These are phyloP conservation scores for Ganoderma multipileum DNA, from an alignment of 1,284 basidiomycete species.

Conservation along the genomic window DNA sequence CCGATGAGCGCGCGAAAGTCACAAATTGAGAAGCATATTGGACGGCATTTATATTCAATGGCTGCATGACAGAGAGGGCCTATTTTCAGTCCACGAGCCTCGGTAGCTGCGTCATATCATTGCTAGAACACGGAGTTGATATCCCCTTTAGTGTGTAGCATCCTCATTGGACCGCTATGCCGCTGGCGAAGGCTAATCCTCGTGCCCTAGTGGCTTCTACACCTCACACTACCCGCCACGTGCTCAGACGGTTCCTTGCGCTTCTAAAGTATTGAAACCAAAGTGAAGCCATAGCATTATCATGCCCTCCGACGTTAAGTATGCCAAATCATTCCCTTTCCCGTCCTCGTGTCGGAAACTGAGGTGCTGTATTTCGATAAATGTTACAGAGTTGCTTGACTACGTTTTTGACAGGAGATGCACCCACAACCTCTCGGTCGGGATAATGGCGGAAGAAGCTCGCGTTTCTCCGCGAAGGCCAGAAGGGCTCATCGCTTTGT, in stretches of 20 bases:
- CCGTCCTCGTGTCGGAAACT: neutral
- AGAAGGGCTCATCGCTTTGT: neutral
- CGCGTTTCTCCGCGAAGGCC: conserved; percentile 2
- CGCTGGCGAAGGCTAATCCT: neutral
- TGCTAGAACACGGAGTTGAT: neutral
- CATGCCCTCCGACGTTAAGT: neutral
- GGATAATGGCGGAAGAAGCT: conserved; percentile 15
- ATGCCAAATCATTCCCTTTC: neutral
- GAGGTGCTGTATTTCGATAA: neutral
- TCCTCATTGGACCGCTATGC: neutral
- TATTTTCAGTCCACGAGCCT: neutral
- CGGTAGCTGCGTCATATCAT: neutral
- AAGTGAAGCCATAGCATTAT: neutral
- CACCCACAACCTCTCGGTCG: neutral
- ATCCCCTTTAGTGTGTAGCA: neutral
- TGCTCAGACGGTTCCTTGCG: neutral
- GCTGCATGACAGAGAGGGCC: neutral
- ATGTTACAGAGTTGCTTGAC: neutral
- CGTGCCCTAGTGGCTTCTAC: neutral
- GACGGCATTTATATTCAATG: neutral
- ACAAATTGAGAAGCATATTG: neutral
- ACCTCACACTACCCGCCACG: neutral
- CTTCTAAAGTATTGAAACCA: neutral
- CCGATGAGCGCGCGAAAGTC: neutral
- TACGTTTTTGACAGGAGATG: neutral